Evolutionary conservation across 306 rosid genomes (phyloP), one percentile per base, ranked within the genome.

Genomic region (Medicago ruthenica): DNA sequence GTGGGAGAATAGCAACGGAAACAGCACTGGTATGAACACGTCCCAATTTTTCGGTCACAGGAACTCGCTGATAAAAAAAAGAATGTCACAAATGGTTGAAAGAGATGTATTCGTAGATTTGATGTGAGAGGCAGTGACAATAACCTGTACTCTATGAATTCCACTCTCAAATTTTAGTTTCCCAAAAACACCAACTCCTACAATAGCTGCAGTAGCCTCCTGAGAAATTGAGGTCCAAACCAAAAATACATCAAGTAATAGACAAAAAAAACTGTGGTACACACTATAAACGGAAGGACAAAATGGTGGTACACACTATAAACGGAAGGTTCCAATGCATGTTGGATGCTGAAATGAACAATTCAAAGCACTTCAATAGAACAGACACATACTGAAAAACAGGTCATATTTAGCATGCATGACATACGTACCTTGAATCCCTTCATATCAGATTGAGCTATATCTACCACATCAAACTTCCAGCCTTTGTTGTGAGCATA

Each of bases 91-190:
- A 57, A 34, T 70, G 73, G n/a, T 44, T 3, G 21, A 59, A 66
- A 69, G 75, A 57, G 21, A 70, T 44, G 55, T 59, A 58, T 8
- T 48, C 67, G 73, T 40, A 74, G 67, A 48, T 22, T 47, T 60
- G 16, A 61, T 36, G 39, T 61, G 72, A 79, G 31, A 76, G 77
- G 84, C 36, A 42, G 55, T 14, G 50, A 70, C 66, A 64, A 80
- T 55, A 71, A 94, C 98, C 98, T 94, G 98, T 8, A 91, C 98
- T 79, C 98, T 86, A 85, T 93, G 98, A 64, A 93, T 82, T 74
- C 98, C 98, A 78, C 96, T 93, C 86, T 93, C 97, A 89, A 91
- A 93, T 86, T 93, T 93, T 36, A 93, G 96, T 70, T 88, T 93
- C 66, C 98, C 96, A 57, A 87, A 93, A 73, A 86, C 97, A 75